A percentile compares a stretch with the other conserved stretches of the same genome.
phyloP scores from a whole-genome alignment of 768 basidiomycete genomes.

The Russula brevipes region DNA sequence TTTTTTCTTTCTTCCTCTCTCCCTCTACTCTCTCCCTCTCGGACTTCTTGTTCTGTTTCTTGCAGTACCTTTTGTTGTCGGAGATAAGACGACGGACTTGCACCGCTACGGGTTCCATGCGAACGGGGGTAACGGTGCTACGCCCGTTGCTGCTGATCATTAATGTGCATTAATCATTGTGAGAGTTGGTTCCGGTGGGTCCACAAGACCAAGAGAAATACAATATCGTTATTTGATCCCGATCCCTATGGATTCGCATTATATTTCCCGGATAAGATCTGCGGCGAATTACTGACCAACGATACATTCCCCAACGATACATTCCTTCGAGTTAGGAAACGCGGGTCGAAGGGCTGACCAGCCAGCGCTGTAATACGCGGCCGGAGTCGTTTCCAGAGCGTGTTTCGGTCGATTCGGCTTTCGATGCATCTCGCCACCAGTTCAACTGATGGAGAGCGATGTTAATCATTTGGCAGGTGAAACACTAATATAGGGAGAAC shows the following conservation, averaged over 20 bases:
- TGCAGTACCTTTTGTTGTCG: no score
- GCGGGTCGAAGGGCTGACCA: not conserved
- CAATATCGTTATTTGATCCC: not conserved
- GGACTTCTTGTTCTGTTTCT: not conserved
- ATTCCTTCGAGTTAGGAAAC: not conserved
- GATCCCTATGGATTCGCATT: slow-evolving; percentile 21
- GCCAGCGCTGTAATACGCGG: not conserved
- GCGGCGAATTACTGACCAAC: slow-evolving; percentile 10
- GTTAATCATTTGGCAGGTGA: slow-evolving; percentile 9
- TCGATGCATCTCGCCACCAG: not conserved
- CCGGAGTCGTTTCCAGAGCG: not conserved
- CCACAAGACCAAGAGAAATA: not conserved
- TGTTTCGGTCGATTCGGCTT: not conserved
- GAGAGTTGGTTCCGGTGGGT: no score
- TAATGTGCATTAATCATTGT: not conserved
- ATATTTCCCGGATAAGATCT: slow-evolving; percentile 15
- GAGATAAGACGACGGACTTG: no score
- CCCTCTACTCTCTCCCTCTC: not conserved
- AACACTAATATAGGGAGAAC: slow-evolving; percentile 10
- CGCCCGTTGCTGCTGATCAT: slow-evolving; percentile 1
- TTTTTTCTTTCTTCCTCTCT: not conserved
- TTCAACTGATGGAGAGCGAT: slow-evolving; percentile 12
- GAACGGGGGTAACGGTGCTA: not conserved
- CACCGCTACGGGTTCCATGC: no score
- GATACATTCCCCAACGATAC: slow-evolving; percentile 5